Evolutionary conservation across 306 rosid genomes (phyloP).

Genomic region (Begonia masoniana): DNA sequence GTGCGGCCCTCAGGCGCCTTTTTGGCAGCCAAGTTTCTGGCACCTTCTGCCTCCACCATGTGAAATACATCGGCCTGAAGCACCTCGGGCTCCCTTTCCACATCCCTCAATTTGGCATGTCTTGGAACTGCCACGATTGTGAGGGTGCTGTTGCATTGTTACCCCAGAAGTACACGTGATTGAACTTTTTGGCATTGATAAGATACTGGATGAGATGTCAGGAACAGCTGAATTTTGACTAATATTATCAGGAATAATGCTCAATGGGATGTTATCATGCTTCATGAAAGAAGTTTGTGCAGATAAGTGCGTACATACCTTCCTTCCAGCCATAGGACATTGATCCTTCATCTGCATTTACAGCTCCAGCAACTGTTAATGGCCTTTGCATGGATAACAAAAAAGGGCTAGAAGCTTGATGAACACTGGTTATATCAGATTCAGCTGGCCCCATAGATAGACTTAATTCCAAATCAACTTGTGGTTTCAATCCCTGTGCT

Average conservation of each 20-base stretch:
- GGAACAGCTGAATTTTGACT: slow-evolving; percentile 23
- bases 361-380: too few species aligned
- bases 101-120: slow-evolving; percentile 70
- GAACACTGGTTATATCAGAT: slow-evolving; percentile 24
- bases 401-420: too few species aligned
- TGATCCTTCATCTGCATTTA: too few species aligned
- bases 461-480: slow-evolving; percentile 60
- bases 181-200: slow-evolving; percentile 46
- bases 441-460: slow-evolving; percentile 53
- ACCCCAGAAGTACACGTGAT: slow-evolving; percentile 48
- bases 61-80: slow-evolving; percentile 76
- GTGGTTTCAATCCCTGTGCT: slow-evolving; percentile 30
- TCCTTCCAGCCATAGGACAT: too few species aligned
- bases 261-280: too few species aligned
- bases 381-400: too few species aligned
- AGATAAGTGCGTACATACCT: too few species aligned
- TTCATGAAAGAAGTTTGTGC: too few species aligned
- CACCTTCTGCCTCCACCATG: slow-evolving; percentile 87
- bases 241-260: slow-evolving; percentile 14
- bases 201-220: slow-evolving; percentile 28
- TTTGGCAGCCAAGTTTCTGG: slow-evolving; percentile 68
- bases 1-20: slow-evolving; percentile 51
- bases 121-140: slow-evolving; percentile 39
- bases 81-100: slow-evolving; percentile 82
- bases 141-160: slow-evolving; percentile 34